Percentiles rank a stretch among this genome's conserved stretches.
phyloP scores from a whole-genome alignment of 2,329 filamentous ascomycete genomes.

The Myrmaecium sp. region DNA sequence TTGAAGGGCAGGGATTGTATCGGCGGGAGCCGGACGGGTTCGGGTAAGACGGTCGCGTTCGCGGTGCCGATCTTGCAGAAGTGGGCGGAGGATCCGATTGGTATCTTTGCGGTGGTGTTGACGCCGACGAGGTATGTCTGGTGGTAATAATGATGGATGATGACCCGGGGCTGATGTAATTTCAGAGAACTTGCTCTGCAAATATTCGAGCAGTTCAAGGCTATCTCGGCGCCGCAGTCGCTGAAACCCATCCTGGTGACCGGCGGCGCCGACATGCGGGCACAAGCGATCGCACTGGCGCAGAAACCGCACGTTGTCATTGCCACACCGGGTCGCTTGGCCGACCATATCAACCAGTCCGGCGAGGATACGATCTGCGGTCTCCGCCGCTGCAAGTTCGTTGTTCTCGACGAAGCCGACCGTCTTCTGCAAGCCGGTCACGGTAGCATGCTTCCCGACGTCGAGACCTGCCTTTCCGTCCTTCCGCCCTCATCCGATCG shows the following conservation, averaged over 20 bases:
- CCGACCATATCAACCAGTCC: conserved; percentile 83
- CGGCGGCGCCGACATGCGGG: conserved; percentile 80
- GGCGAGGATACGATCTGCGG: conserved; percentile 81
- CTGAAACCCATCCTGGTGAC: conserved; percentile 83
- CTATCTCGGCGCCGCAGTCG: conserved; percentile 73
- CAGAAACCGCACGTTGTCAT: conserved; percentile 81
- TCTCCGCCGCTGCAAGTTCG: conserved; percentile 59
- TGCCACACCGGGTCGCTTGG: conserved; percentile 80
- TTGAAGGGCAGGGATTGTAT: conserved; percentile 85
- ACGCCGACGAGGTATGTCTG: conserved; percentile 60
- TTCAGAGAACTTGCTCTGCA: conserved; percentile 74
- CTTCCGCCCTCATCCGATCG: conserved; percentile 61
- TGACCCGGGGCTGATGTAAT: conserved; percentile 2
- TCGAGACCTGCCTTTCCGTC: conserved; percentile 71
- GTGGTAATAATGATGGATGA: conserved; percentile 3
- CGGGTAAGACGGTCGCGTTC: conserved; percentile 94
- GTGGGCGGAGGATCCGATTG: conserved; percentile 83
- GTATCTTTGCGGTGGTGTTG: conserved; percentile 76
- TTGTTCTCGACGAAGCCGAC: conserved; percentile 93
- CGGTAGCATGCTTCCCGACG: conserved; percentile 86
- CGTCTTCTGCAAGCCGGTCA: conserved; percentile 58
- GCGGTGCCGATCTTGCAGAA: conserved; percentile 85
- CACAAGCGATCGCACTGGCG: conserved; percentile 71
- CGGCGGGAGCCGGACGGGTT: conserved; percentile 84
- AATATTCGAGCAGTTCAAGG: conserved; percentile 91